Evolutionary conservation across 192 early-diverging fungal species (phyloP).

Genomic region (Coemansia nantahalensis): DNA sequence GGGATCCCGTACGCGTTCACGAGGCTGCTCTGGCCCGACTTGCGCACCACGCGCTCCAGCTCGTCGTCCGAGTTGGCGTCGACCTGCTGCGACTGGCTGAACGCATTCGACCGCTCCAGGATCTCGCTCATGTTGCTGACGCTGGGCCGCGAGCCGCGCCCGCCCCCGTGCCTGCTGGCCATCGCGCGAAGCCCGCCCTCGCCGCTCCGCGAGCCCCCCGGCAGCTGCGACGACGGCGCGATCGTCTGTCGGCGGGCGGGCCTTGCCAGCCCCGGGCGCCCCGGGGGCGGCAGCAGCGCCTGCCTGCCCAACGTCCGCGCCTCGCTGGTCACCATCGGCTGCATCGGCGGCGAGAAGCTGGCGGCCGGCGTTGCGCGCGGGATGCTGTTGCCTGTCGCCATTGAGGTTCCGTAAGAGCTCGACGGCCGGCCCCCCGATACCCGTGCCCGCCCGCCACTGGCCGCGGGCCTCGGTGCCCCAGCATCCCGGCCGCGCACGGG

Average conservation of each 20-base stretch:
- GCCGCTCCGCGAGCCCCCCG: slow-evolving; percentile 8
- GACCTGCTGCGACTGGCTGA: slow-evolving; percentile 16
- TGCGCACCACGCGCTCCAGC: slow-evolving; percentile 47
- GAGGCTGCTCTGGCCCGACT: slow-evolving; percentile 25
- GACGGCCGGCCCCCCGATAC: slow-evolving; percentile 18
- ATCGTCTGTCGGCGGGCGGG: slow-evolving; percentile 33
- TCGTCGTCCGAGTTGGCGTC: slow-evolving; percentile 37
- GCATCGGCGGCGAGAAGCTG: slow-evolving; percentile 34
- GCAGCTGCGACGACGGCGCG: slow-evolving; percentile 14
- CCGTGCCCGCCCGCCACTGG: slow-evolving; percentile 11
- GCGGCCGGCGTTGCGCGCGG: slow-evolving; percentile 16
- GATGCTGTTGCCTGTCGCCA: slow-evolving; percentile 22
- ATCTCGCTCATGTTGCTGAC: slow-evolving; percentile 29
- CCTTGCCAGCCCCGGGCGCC: slow-evolving; percentile 10
- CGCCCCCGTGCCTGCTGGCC: slow-evolving; percentile 11
- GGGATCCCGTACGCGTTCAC: slow-evolving; percentile 48
- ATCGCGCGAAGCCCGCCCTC: slow-evolving; percentile 14
- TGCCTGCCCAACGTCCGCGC: slow-evolving; percentile 17
- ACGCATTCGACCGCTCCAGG: slow-evolving; percentile 29
- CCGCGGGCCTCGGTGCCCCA: slow-evolving; percentile 1
- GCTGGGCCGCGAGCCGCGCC: slow-evolving; percentile 17
- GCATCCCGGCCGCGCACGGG: neutral
- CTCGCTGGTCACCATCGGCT: slow-evolving; percentile 3
- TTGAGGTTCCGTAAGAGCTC: slow-evolving; percentile 29
- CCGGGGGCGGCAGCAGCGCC: slow-evolving; percentile 23